These are phyloP conservation scores for Geranomyces variabilis DNA, from an alignment of 192 early-diverging fungal species.

Conservation along the genomic window DNA sequence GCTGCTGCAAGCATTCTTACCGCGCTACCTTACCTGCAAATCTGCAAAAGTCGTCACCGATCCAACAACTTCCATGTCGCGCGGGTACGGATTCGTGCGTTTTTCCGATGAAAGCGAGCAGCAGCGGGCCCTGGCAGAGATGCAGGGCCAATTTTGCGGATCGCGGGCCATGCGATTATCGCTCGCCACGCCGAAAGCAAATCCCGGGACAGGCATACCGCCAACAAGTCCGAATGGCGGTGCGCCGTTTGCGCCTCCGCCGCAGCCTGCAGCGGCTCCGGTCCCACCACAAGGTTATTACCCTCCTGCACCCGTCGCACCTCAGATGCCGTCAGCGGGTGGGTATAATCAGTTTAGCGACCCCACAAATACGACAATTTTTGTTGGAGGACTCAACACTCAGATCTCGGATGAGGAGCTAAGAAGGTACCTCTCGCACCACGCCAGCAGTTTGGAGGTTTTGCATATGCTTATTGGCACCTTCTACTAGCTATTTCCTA, in stretches of 20 bases:
- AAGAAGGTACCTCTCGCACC: conserved; percentile 30
- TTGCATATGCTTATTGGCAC: background rate
- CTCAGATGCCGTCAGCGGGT: conserved; percentile 9
- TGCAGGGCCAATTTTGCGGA: conserved; percentile 85
- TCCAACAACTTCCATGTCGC: conserved; percentile 74
- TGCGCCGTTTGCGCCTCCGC: background rate
- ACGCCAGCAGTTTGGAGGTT: background rate
- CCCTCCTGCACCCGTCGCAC: conserved; percentile 13
- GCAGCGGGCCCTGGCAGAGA: conserved; percentile 83
- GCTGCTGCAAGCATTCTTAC: conserved; percentile 79
- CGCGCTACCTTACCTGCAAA: conserved; percentile 81
- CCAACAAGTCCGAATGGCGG: background rate
- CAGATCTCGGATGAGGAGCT: conserved; percentile 88
- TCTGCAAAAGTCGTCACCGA: conserved; percentile 95
- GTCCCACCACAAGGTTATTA: conserved; percentile 9
- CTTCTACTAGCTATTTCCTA: conserved; percentile 65
- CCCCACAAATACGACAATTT: conserved; percentile 94
- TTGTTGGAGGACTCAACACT: conserved; percentile 90
- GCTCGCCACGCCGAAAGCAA: conserved; percentile 71
- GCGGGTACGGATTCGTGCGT: conserved; percentile 94
- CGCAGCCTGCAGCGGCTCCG: background rate
- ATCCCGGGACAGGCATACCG: background rate
- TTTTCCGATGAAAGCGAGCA: conserved; percentile 87
- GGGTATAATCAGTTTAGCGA: conserved; percentile 48
- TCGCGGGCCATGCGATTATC: conserved; percentile 89